Conservation (phyloP, 2,329 filamentous ascomycete species). For the Elsinoe arachidis region DNA sequence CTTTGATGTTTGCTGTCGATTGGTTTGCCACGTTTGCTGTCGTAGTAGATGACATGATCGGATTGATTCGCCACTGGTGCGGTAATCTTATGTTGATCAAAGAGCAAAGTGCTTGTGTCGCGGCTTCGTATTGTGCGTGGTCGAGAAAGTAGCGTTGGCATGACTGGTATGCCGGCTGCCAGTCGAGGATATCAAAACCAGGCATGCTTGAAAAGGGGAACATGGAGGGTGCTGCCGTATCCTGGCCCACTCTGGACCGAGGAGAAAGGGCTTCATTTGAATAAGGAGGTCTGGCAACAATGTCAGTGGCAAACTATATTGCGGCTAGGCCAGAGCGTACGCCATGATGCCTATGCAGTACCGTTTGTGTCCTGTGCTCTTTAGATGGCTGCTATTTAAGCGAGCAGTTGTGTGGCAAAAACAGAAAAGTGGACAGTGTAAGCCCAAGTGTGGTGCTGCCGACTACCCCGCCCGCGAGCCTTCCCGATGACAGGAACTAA, state of each 20-base stretch:
- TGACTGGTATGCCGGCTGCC: constrained; percentile 84
- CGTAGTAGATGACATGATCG: constrained; percentile 34
- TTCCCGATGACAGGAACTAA: too few relatives aligned
- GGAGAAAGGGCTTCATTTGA: constrained; percentile 10
- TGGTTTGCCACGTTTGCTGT: constrained; percentile 14
- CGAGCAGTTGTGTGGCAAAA: too few relatives aligned
- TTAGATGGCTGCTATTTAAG: neutral
- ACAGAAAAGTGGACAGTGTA: too few relatives aligned
- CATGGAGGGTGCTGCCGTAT: neutral
- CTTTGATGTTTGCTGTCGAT: constrained; percentile 22
- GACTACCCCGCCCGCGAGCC: too few relatives aligned
- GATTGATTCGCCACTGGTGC: constrained; percentile 58
- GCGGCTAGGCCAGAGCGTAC: neutral
- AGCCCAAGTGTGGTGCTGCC: too few relatives aligned
- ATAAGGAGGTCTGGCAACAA: neutral
- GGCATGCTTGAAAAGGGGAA: constrained; percentile 32
- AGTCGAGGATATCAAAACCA: constrained; percentile 75
- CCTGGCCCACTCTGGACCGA: neutral
- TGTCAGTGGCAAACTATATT: neutral
- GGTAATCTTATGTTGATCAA: constrained; percentile 89
- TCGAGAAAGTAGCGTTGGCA: constrained; percentile 90
- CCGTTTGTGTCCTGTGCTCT: neutral
- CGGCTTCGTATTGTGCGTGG: constrained; percentile 72
- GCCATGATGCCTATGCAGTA: neutral
- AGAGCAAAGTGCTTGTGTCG: constrained; percentile 79